phyloP scores from a whole-genome alignment of 2,329 filamentous ascomycete species.

The Microthyrium microscopicum region DNA sequence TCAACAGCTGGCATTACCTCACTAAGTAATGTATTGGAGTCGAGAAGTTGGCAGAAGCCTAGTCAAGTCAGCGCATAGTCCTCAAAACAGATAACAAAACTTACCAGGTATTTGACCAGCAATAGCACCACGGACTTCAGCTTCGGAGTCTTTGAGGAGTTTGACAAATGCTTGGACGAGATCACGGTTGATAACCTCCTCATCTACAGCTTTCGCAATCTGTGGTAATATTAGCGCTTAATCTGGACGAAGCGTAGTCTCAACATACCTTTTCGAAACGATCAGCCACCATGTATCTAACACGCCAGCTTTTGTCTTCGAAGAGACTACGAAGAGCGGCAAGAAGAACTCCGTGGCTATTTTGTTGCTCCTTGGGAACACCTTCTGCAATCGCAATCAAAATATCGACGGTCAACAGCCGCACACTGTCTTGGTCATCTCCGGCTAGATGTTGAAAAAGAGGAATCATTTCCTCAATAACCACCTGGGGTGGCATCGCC shows the following conservation, averaged over 20 bases:
- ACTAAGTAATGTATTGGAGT: constrained; percentile 72
- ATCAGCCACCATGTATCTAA: constrained; percentile 98
- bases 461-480: constrained; percentile 98
- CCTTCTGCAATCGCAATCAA: constrained; percentile 93
- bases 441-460: constrained; percentile 92
- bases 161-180: constrained; percentile 95
- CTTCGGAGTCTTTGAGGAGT: constrained; percentile 92
- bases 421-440: constrained; percentile 95
- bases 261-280: constrained; percentile 74
- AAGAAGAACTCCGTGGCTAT: constrained; percentile 83
- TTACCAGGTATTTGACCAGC: constrained; percentile 84
- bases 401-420: constrained; percentile 87
- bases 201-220: constrained; percentile 97
- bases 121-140: constrained; percentile 91
- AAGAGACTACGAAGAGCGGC: constrained; percentile 84
- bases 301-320: constrained; percentile 98
- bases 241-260: not conserved
- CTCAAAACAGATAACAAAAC: constrained; percentile 6
- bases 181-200: constrained; percentile 87
- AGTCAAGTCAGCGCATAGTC: not conserved
- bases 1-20: constrained; percentile 96
- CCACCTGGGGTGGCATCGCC: constrained; percentile 79
- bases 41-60: constrained; percentile 86
- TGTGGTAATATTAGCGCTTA: constrained; percentile 24
- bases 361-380: constrained; percentile 94